Evolutionary conservation across 176 grass and related monocot species (phyloP).

Genomic region (Stipa capillata): DNA sequence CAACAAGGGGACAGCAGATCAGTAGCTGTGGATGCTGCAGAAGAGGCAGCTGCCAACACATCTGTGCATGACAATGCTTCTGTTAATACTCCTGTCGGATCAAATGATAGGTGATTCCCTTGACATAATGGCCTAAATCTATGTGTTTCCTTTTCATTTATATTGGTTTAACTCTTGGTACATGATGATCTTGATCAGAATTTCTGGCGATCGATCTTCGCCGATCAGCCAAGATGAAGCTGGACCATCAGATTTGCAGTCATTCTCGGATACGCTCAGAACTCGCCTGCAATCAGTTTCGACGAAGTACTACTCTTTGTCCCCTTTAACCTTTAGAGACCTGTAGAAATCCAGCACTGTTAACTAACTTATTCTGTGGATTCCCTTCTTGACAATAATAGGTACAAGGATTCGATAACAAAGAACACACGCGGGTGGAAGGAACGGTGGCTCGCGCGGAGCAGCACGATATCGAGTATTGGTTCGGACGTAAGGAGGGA

Average conservation of each 20-base stretch:
- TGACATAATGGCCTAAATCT: not conserved
- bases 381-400: not conserved
- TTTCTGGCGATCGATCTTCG: constrained; percentile 29
- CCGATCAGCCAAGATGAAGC: constrained; percentile 44
- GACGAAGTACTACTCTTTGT: constrained; percentile 36
- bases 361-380: not conserved
- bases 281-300: constrained; percentile 55
- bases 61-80: not conserved
- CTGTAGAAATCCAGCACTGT: not conserved
- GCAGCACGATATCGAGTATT: not conserved
- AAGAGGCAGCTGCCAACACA: constrained; percentile 3
- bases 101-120: constrained; percentile 5
- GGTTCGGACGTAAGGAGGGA: constrained; percentile 18
- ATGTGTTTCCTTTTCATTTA: not conserved
- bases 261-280: constrained; percentile 57
- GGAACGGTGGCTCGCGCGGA: constrained; percentile 57
- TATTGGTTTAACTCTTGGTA: constrained; percentile 5
- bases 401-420: constrained; percentile 73
- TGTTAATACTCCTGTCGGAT: not conserved
- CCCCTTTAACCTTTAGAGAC: not conserved
- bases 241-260: constrained; percentile 56
- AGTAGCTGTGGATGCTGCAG: too few relatives aligned
- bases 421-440: constrained; percentile 64
- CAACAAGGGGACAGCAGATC: too few relatives aligned
- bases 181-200: constrained; percentile 13